phyloP scores from a whole-genome alignment of 768 basidiomycete species.

The Gymnopilus dilepis region DNA sequence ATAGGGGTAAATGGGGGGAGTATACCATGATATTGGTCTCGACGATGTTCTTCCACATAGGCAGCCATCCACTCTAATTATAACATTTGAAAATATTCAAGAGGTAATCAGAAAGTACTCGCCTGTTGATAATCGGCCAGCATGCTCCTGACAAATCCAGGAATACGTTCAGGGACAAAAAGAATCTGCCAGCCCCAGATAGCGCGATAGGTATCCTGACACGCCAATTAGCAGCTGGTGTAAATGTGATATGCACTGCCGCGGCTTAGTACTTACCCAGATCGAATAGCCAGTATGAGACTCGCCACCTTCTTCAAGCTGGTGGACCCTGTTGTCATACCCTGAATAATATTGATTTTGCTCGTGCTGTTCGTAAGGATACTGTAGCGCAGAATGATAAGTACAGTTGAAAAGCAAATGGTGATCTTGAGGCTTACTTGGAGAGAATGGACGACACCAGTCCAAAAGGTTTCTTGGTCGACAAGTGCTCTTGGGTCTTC shows the following conservation, averaged over 20 bases:
- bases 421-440: conserved; percentile 45
- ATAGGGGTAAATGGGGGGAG: background rate
- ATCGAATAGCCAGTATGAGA: conserved; percentile 85
- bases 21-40: conserved; percentile 86
- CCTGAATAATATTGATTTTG: conserved; percentile 74
- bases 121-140: conserved; percentile 77
- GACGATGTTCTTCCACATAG: conserved; percentile 91
- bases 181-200: conserved; percentile 82
- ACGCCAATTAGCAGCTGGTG: background rate
- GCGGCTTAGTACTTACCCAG: conserved; percentile 52
- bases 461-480: conserved; percentile 58
- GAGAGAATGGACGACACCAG: conserved; percentile 65
- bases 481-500: conserved; percentile 33
- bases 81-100: background rate
- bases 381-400: conserved; percentile 41
- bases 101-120: background rate
- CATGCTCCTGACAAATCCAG: conserved; percentile 81
- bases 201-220: conserved; percentile 78
- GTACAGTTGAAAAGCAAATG: background rate
- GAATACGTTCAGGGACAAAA: conserved; percentile 76
- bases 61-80: conserved; percentile 74
- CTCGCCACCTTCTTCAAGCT: conserved; percentile 44
- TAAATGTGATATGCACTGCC: no score
- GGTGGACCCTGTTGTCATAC: conserved; percentile 69
- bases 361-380: conserved; percentile 79